Conservation (phyloP, 257 asterid genomes). For the Eustoma russellianum region DNA sequence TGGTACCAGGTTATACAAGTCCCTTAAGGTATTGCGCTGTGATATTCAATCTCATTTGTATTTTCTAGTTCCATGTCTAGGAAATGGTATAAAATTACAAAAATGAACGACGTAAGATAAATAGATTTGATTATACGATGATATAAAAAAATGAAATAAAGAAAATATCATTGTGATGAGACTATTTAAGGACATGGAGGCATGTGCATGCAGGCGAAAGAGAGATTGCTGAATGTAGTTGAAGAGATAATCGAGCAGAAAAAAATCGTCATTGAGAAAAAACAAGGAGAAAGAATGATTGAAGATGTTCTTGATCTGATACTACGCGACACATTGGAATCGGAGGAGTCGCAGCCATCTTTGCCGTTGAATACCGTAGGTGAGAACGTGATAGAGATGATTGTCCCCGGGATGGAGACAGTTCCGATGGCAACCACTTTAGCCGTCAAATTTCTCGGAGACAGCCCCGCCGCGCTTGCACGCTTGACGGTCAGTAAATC, state of each 20-base stretch:
- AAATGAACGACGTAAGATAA: slow-evolving; percentile 3
- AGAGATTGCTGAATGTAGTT: slow-evolving; percentile 48
- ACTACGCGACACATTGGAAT: slow-evolving; percentile 40
- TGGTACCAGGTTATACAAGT: slow-evolving; percentile 70
- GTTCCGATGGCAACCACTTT: slow-evolving; percentile 81
- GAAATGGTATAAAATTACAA: neutral
- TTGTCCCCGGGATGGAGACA: slow-evolving; percentile 94
- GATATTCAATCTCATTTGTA: no score
- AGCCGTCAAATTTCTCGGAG: slow-evolving; percentile 67
- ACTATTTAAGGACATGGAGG: neutral
- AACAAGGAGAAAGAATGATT: slow-evolving; percentile 9
- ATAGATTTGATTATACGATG: no score
- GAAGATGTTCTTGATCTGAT: slow-evolving; percentile 61
- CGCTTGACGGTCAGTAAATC: slow-evolving; percentile 49
- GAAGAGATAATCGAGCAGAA: slow-evolving; percentile 42
- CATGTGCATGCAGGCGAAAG: slow-evolving; percentile 51
- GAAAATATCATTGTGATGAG: neutral
- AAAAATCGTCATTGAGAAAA: slow-evolving; percentile 22
- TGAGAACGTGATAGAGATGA: slow-evolving; percentile 78
- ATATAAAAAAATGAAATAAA: neutral
- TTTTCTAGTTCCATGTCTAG: no score
- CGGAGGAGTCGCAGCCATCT: slow-evolving; percentile 33
- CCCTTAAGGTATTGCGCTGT: slow-evolving; percentile 50
- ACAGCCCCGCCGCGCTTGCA: slow-evolving; percentile 52
- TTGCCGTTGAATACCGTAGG: slow-evolving; percentile 52